Evolutionary conservation across 768 basidiomycete genomes (phyloP).

Genomic region (Termitomyces sp.): DNA sequence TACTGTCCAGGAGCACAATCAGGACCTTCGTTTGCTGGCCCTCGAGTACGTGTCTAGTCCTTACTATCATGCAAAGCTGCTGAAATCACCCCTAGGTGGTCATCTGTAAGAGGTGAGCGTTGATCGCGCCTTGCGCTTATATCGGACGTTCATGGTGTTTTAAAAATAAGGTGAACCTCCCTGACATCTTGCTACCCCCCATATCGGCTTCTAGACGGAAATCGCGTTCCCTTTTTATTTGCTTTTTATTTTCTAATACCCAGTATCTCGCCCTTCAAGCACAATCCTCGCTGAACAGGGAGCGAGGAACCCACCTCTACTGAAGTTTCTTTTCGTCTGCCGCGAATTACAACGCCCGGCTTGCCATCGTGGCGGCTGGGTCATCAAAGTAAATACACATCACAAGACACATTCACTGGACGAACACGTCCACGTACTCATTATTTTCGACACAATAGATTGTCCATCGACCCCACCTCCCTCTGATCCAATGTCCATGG

Average conservation of each 20-base stretch:
- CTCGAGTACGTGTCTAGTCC: conserved; percentile 47
- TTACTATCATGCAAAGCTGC: conserved; percentile 7
- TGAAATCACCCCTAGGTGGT: conserved; percentile 50
- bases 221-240: conserved; percentile 10
- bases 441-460: conserved; percentile 22
- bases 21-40: conserved; percentile 79
- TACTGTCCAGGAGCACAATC: conserved; percentile 73
- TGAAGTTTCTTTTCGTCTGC: conserved; percentile 45
- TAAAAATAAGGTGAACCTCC: conserved; percentile 66
- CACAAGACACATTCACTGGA: conserved; percentile 6
- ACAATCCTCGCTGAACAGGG: conserved; percentile 60
- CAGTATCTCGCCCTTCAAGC: conserved; percentile 36
- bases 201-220: conserved; percentile 6
- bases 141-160: conserved; percentile 14
- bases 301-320: conserved; percentile 63
- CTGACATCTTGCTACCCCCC: conserved; percentile 40
- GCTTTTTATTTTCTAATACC: conserved; percentile 14
- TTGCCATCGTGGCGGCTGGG: conserved; percentile 54
- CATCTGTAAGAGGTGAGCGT: conserved; percentile 65
- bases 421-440: conserved; percentile 11
- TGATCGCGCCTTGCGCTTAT: conserved; percentile 3
- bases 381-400: not conserved
- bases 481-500: conserved; percentile 47
- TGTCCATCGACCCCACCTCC: conserved; percentile 14
- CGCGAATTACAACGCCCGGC: conserved; percentile 61